Evolutionary conservation across 257 asterid species (phyloP).

Genomic region (Jasminum sambac): DNA sequence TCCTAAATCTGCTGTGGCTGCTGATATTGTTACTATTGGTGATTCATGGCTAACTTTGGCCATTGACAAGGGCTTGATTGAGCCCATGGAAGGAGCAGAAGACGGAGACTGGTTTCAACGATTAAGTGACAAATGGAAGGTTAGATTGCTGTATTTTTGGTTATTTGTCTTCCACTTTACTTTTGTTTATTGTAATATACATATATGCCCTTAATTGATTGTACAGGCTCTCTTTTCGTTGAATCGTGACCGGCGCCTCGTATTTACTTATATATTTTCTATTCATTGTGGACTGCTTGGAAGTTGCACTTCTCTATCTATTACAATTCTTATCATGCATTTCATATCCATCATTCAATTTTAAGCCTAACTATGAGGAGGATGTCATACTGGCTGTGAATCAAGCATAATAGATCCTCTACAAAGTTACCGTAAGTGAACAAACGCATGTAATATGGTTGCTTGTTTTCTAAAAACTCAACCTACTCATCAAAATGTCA

Average conservation of each 20-base stretch:
- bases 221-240: too few relatives aligned
- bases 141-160: conserved; percentile 22
- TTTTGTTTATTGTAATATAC: too few relatives aligned
- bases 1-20: conserved; percentile 62
- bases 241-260: too few relatives aligned
- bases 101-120: conserved; percentile 71
- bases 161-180: conserved; percentile 11
- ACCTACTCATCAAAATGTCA: neutral
- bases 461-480: neutral
- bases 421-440: neutral
- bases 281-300: neutral
- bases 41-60: conserved; percentile 88
- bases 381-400: neutral
- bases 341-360: neutral
- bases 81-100: conserved; percentile 68
- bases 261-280: too few relatives aligned
- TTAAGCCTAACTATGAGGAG: neutral
- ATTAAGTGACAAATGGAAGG: conserved; percentile 89
- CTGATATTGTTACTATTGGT: conserved; percentile 82
- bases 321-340: neutral
- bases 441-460: neutral
- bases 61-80: conserved; percentile 68
- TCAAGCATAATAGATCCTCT: neutral
- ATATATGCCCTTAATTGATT: too few relatives aligned
- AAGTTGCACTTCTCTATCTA: neutral